These are phyloP conservation scores for Coriaria nepalensis DNA, from an alignment of 306 rosid genomes.

Conservation along the genomic window DNA sequence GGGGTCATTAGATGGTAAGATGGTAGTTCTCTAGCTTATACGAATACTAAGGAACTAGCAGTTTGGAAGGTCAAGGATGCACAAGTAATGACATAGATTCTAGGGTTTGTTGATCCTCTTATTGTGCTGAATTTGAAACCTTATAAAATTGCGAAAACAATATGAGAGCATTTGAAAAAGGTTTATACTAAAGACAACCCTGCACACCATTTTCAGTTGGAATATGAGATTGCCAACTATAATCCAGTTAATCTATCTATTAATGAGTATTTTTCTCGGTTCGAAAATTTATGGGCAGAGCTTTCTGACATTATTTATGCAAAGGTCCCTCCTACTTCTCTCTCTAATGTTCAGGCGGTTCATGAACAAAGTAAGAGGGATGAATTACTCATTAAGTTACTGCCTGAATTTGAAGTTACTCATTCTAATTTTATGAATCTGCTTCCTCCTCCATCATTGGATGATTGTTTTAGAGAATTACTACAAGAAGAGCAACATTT, in stretches of 20 bases:
- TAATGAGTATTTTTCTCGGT: constrained; percentile 1
- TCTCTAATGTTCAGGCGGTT: background rate
- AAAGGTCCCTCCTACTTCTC: background rate
- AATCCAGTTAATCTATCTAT: background rate
- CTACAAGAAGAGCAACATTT: background rate
- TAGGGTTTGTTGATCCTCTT: background rate
- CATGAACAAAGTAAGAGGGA: constrained; percentile 6
- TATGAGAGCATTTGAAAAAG: background rate
- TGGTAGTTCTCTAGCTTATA: background rate
- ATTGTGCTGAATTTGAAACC: background rate
- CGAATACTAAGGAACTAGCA: background rate
- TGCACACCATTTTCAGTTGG: background rate
- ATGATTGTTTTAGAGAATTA: background rate
- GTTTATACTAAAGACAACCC: background rate
- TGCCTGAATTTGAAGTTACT: background rate
- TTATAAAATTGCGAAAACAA: too few relatives aligned
- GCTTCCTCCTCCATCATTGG: background rate
- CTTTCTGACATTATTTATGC: background rate
- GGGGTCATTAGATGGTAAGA: background rate
- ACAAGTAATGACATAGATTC: background rate
- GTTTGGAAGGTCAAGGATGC: background rate
- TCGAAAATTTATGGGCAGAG: background rate
- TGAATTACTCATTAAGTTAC: constrained; percentile 1
- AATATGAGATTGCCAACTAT: background rate
- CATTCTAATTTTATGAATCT: background rate